Evolutionary conservation across 768 basidiomycete species (phyloP), one percentile per base, ranked within the genome.

Genomic region (Termitomyces bulborhizus): DNA sequence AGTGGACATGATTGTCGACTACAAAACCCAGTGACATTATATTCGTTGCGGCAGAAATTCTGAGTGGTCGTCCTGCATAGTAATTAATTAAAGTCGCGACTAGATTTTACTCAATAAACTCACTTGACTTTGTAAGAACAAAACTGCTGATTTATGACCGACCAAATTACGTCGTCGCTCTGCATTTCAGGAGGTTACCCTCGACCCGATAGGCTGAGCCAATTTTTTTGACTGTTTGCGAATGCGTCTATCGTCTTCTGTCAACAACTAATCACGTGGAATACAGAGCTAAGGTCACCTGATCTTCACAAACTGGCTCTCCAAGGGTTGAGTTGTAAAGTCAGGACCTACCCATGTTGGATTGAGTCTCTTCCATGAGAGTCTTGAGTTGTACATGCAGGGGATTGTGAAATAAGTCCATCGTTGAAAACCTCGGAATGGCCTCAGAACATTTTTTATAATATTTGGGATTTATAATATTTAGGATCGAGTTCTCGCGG

Each of bases 101-200:
- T 27, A 16, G 31, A n/a, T 43, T 24, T 15, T 8, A 4, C 12
- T 29, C 21, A 18, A 31, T 54, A 45, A 9, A 76, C 91, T 68
- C 63, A 95, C 96, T 96, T 98, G 79, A 99, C 95, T 89, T 98
- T 98, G 73, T 96, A 99, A 0, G 96, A 97, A 76, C 97, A 99
- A 71, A 98, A 98, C 64, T 93, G 92, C 54, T 83, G 80, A 71
- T 92, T 93, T 68, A 95, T 93, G 31, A 94, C 90, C 18, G 86
- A 90, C 96, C 96, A 99, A 60, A 99, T 98, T 60, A 98, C 90
- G 73, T 98, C 96, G 89, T 99, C 96, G 72, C 86, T 88, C 69
- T 92, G 90, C 88, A 92, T 92, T 55, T 55, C 57, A 18, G 37
- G 16, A 31, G 44, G 29, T 21, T 51, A 36, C 45, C 18, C 32